These are phyloP conservation scores for Leucoagaricus sp. DNA, from an alignment of 1,284 basidiomycete species.

Conservation along the genomic window DNA sequence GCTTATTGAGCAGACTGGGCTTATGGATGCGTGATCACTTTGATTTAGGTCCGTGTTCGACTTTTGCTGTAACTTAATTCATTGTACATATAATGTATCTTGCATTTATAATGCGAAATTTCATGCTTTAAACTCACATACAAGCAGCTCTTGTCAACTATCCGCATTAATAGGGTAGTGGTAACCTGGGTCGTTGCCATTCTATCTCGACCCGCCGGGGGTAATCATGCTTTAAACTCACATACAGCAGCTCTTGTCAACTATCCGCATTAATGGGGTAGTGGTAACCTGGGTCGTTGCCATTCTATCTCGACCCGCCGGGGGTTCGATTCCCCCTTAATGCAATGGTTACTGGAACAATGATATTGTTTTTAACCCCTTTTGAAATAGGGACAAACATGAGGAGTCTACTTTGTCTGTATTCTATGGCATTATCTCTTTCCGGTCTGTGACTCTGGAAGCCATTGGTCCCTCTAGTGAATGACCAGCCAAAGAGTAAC, in stretches of 20 bases:
- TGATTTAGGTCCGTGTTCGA: not conserved
- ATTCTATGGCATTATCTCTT: no score
- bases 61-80: not conserved
- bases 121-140: not conserved
- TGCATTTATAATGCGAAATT: not conserved
- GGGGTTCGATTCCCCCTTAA: constrained; percentile 81
- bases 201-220: constrained; percentile 62
- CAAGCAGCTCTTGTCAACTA: no score
- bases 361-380: no score
- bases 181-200: constrained; percentile 36
- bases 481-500: no score
- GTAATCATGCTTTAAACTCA: constrained; percentile 32
- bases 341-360: no score
- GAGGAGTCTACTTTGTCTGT: no score
- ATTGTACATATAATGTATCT: not conserved
- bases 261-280: constrained; percentile 32
- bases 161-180: constrained; percentile 34
- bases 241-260: no score
- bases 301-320: constrained; percentile 54
- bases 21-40: constrained; percentile 8
- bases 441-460: no score
- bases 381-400: no score
- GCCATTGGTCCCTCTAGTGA: no score
- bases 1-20: constrained; percentile 29
- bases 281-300: constrained; percentile 36